Base-by-base conservation (phyloP, 768 basidiomycete species). In the Pleurotus sapidus region DNA sequence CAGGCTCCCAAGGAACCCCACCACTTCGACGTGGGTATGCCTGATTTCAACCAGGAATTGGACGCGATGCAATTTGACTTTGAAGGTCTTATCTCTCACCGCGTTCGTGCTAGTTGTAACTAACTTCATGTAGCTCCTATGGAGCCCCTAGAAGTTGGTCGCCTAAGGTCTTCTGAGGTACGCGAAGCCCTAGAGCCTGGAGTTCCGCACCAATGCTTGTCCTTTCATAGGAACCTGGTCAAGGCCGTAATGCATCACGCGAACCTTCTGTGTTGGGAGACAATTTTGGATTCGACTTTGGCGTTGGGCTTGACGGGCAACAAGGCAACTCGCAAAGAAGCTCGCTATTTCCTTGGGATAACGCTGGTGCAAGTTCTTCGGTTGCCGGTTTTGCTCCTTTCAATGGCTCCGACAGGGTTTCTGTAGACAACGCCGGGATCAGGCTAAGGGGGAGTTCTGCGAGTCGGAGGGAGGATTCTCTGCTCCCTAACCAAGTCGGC, bases 311-410 rank as follows among this genome's bases (percentile, higher is more conserved):
- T 8, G 67, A 72, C 25, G 73, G 75, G 40, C 68, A 69, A 30
- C 67, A 71, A 42, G 72, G 74, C 46, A 80, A 75, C 25, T 89
- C 88, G 17, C 89, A 90, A 64, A 76, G 79, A 34, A 88, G 84
- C 60, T 84, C 86, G 7, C 66, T 92, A 27, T 91, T 91, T 66
- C 91, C 91, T 4, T 93, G 91, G 91, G 89, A 93, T 64, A 81
- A 92, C 66, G 90, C 89, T 4, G 88, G 85, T 3, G 73, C 80
- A 4, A 76, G 74, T 40, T 89, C 86, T 51, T 88, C 87, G 1
- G 84, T 80, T 30, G 77, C 57, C 2, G 43, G 64, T 64, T 48
- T 40, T 54, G 59, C 65, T 15, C 74, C 72, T 37, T 71, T 70
- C 18, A 63, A 67, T 48, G 75, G 74, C 42, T 80, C 75, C 60